phyloP scores from a whole-genome alignment of 2,329 filamentous ascomycete genomes.

The Trichoderma atrobrunneum region DNA sequence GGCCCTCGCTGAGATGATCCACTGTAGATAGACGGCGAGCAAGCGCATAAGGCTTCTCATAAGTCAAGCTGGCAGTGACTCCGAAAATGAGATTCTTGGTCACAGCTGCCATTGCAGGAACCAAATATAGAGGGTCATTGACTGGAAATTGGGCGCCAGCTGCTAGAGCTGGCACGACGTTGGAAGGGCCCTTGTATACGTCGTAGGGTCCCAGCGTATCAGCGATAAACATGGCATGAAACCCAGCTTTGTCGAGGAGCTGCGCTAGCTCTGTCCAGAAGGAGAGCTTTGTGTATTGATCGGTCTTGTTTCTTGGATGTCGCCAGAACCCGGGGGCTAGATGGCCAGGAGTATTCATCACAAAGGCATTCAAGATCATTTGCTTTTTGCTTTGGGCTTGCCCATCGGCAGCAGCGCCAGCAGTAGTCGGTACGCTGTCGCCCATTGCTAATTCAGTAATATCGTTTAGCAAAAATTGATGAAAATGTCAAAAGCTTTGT shows the following conservation, averaged over 20 bases:
- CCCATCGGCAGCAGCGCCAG: background rate
- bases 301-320: constrained; percentile 40
- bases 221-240: constrained; percentile 64
- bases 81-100: constrained; percentile 62
- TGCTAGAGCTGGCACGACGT: constrained; percentile 56
- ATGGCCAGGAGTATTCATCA: constrained; percentile 15
- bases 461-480: background rate
- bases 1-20: constrained; percentile 59
- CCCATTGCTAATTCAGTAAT: background rate
- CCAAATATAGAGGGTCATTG: constrained; percentile 58
- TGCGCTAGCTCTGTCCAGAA: constrained; percentile 64
- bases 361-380: constrained; percentile 17
- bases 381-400: constrained; percentile 7
- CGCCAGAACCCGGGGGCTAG: constrained; percentile 16
- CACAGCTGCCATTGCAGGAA: constrained; percentile 64
- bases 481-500: background rate
- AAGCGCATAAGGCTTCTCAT: constrained; percentile 60
- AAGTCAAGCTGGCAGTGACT: constrained; percentile 61
- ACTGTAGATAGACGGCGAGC: constrained; percentile 61
- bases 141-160: constrained; percentile 61
- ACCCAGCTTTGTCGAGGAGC: constrained; percentile 57
- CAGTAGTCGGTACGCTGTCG: background rate
- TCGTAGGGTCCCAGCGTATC: constrained; percentile 65
- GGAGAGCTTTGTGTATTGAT: constrained; percentile 56
- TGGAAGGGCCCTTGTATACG: constrained; percentile 57